Percentiles rank a stretch among this genome's conserved stretches.
Conservation (phyloP, 352 stramenopile genomes). For the Phytophthora chlamydospora region DNA sequence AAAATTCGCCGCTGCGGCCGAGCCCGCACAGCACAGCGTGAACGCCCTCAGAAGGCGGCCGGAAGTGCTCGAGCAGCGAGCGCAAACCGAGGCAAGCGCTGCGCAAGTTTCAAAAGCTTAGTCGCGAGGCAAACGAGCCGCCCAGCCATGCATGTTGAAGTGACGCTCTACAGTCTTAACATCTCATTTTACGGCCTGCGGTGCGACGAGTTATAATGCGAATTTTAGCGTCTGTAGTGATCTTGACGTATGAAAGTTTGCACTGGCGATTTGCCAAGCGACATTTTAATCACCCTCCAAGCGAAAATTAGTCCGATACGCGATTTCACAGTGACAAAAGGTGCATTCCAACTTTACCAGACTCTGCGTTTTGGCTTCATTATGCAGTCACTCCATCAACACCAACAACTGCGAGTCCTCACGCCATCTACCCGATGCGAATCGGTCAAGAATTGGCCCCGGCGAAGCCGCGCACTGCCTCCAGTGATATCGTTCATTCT, state of each 20-base stretch:
- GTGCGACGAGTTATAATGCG: slow-evolving; percentile 1
- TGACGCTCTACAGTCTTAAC: not conserved
- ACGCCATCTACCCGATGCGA: slow-evolving; percentile 1
- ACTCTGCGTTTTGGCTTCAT: too few relatives aligned
- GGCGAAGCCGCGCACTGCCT: too few relatives aligned
- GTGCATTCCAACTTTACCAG: not conserved
- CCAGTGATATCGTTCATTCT: too few relatives aligned
- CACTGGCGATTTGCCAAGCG: slow-evolving; percentile 11
- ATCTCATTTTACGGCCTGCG: not conserved
- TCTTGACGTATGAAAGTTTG: slow-evolving; percentile 20
- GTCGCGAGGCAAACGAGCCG: slow-evolving; percentile 4
- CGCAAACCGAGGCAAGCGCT: slow-evolving; percentile 3
- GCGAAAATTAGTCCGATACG: slow-evolving; percentile 1
- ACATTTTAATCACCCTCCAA: slow-evolving; percentile 18
- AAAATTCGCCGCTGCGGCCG: slow-evolving; percentile 15
- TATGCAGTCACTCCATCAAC: not conserved
- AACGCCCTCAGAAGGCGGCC: slow-evolving; percentile 6
- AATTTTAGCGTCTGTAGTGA: not conserved
- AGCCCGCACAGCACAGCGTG: too few relatives aligned
- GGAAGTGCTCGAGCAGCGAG: slow-evolving; percentile 9
- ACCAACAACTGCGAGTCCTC: not conserved
- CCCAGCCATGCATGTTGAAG: slow-evolving; percentile 12
- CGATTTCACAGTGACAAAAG: slow-evolving; percentile 1
- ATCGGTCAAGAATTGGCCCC: not conserved
- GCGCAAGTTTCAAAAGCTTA: not conserved